Evolutionary conservation across 2,329 filamentous ascomycete genomes (phyloP).

Genomic region (Ceratocystis colombiana): DNA sequence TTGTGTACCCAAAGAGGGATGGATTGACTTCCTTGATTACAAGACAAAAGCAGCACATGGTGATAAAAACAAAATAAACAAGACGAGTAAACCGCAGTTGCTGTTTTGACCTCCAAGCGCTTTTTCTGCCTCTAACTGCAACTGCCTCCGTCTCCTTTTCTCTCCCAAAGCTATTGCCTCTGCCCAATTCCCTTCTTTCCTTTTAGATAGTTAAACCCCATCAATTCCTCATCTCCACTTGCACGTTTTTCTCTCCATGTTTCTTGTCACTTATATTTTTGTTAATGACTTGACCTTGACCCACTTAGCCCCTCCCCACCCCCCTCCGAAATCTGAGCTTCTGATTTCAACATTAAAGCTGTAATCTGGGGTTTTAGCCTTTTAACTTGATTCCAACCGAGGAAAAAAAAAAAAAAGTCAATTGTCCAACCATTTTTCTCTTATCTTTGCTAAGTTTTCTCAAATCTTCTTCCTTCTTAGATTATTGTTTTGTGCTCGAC

Average conservation of each 20-base stretch:
- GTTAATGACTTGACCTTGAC: neutral
- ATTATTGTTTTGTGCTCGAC: neutral
- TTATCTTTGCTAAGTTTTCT: neutral
- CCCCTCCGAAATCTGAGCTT: neutral
- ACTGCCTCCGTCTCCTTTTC: too few species aligned
- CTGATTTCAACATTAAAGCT: neutral
- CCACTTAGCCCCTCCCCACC: constrained; percentile 2
- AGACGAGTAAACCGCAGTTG: too few species aligned
- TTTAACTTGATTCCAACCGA: neutral
- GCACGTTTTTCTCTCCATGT: constrained; percentile 8
- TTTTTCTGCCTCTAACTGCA: too few species aligned
- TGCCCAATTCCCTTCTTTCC: neutral
- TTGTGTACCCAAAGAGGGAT: too few species aligned
- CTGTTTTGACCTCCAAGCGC: too few species aligned
- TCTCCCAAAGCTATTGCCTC: neutral
- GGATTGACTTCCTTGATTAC: too few species aligned
- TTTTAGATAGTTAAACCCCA: neutral
- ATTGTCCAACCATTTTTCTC: neutral
- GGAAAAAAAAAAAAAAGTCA: constrained; percentile 12
- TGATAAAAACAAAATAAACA: too few species aligned
- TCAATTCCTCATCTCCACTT: neutral
- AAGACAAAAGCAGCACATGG: too few species aligned
- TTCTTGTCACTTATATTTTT: constrained; percentile 4
- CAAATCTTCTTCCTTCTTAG: constrained; percentile 19
- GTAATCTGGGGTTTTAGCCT: constrained; percentile 4